Evolutionary conservation across 495 filamentous ascomycete species (phyloP).

Genomic region (Aspergillus panamensis): DNA sequence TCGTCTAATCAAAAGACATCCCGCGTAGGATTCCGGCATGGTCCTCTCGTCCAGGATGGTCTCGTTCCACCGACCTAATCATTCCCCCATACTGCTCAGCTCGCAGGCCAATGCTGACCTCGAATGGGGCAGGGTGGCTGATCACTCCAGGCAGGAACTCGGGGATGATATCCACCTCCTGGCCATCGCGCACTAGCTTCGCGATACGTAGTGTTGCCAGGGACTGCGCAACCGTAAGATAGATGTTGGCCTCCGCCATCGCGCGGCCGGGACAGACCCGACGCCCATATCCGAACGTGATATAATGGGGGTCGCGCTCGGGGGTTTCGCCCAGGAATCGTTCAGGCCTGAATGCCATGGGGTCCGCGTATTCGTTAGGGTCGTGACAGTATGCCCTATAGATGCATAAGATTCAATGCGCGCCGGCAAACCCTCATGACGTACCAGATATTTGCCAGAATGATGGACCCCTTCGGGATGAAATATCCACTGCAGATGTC

Average conservation of each 20-base stretch:
- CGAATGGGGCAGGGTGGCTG: constrained; percentile 37
- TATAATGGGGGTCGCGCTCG: constrained; percentile 30
- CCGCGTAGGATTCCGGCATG: constrained; percentile 22
- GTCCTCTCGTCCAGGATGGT: constrained; percentile 44
- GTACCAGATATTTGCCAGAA: constrained; percentile 48
- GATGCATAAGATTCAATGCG: too few relatives aligned
- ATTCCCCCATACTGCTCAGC: constrained; percentile 28
- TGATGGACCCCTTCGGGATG: constrained; percentile 47
- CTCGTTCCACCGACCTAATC: constrained; percentile 35
- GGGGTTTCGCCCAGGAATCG: constrained; percentile 26
- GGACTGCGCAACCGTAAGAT: constrained; percentile 29
- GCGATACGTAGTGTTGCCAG: constrained; percentile 40
- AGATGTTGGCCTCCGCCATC: constrained; percentile 35
- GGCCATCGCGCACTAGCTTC: constrained; percentile 28
- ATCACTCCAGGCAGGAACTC: constrained; percentile 35
- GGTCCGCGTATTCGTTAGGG: constrained; percentile 31
- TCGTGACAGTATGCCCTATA: constrained; percentile 34
- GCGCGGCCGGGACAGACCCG: constrained; percentile 37
- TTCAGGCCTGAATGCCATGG: constrained; percentile 35
- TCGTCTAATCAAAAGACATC: background rate
- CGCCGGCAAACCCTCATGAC: background rate
- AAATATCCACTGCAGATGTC: constrained; percentile 50
- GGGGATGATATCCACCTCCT: constrained; percentile 26
- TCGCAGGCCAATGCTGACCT: constrained; percentile 29
- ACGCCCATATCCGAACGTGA: constrained; percentile 39